These are phyloP conservation scores for Neopestalotiopsis rosae DNA, from an alignment of 2,329 filamentous ascomycete genomes.

Conservation along the genomic window DNA sequence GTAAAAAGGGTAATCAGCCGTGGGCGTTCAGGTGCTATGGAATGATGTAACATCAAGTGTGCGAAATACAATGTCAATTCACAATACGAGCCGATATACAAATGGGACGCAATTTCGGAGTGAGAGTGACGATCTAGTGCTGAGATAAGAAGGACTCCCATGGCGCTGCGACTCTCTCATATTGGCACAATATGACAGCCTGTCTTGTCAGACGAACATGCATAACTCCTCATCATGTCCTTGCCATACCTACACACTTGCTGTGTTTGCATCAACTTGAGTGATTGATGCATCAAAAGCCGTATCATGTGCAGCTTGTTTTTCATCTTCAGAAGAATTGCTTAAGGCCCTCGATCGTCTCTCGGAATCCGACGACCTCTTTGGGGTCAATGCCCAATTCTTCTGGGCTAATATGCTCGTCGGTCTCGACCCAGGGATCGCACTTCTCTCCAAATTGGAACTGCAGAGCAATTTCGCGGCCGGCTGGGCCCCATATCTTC, in stretches of 20 bases:
- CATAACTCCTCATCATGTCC: too few relatives aligned
- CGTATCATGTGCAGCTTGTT: background rate
- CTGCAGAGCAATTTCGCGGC: conserved; percentile 28
- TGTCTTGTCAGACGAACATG: too few relatives aligned
- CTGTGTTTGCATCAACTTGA: too few relatives aligned
- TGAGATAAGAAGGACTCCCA: background rate
- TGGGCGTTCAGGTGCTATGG: background rate
- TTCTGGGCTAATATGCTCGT: conserved; percentile 23
- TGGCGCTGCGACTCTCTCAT: background rate
- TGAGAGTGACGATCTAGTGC: background rate
- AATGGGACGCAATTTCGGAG: background rate
- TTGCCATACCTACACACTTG: too few relatives aligned
- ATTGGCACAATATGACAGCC: too few relatives aligned
- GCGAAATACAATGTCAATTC: background rate
- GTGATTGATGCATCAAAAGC: background rate
- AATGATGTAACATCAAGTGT: background rate
- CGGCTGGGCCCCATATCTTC: conserved; percentile 27
- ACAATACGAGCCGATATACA: background rate
- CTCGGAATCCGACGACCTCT: conserved; percentile 29
- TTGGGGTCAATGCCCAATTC: conserved; percentile 26
- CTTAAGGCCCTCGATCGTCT: conserved; percentile 25
- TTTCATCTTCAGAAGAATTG: conserved; percentile 16
- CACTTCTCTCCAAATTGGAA: conserved; percentile 30
- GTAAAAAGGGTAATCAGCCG: background rate
- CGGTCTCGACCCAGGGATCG: conserved; percentile 28